These are phyloP conservation scores for Tephrocybe sp. DNA, from an alignment of 768 basidiomycete species.

Conservation along the genomic window DNA sequence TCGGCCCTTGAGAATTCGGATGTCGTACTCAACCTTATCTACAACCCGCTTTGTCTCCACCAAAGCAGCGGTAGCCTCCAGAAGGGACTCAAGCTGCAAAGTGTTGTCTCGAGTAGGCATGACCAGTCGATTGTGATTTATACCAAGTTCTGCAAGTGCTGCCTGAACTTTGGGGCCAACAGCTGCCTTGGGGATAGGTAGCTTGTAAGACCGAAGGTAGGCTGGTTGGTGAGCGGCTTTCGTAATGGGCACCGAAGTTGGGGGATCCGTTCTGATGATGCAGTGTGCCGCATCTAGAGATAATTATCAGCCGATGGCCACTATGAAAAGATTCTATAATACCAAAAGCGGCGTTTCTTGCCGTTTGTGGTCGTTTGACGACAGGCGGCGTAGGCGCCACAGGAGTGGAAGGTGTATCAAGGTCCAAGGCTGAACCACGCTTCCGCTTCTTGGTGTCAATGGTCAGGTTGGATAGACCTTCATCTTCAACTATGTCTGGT, in stretches of 20 bases:
- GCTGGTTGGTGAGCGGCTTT: conserved; percentile 80
- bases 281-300: conserved; percentile 65
- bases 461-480: conserved; percentile 46
- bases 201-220: conserved; percentile 83
- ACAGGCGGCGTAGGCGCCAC: conserved; percentile 31
- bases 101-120: conserved; percentile 93
- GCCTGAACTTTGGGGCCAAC: conserved; percentile 76
- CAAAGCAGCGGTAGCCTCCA: conserved; percentile 70
- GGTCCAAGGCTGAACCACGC: conserved; percentile 42
- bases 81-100: conserved; percentile 66
- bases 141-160: conserved; percentile 73
- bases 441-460: conserved; percentile 63
- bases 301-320: conserved; percentile 12
- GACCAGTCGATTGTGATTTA: conserved; percentile 73
- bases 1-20: conserved; percentile 65
- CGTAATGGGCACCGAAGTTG: conserved; percentile 53
- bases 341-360: conserved; percentile 65
- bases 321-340: conserved; percentile 5
- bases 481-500: conserved; percentile 71
- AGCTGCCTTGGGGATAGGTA: conserved; percentile 76
- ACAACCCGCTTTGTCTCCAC: conserved; percentile 89
- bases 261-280: conserved; percentile 67
- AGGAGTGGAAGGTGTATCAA: conserved; percentile 53
- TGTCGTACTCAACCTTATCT: conserved; percentile 87
- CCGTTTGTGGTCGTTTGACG: conserved; percentile 43